These are phyloP conservation scores for Aspergillus candidus DNA, from an alignment of 2,329 filamentous ascomycete genomes.

Conservation along the genomic window DNA sequence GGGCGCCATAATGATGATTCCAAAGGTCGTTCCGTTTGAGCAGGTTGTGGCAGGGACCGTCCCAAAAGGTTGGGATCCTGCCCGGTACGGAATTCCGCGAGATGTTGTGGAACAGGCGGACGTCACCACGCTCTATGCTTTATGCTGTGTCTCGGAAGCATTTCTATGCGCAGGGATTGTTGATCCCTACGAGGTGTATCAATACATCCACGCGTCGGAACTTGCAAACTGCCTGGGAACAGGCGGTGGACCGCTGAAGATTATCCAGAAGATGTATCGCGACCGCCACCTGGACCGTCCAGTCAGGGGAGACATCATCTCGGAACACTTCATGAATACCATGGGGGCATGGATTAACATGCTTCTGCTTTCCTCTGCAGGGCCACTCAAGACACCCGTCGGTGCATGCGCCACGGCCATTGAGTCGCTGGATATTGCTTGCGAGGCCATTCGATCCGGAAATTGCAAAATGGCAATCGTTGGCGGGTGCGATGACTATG, in stretches of 20 bases:
- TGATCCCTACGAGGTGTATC: constrained; percentile 97
- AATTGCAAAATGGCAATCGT: constrained; percentile 94
- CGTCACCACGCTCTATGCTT: constrained; percentile 13
- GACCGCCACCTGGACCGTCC: constrained; percentile 75
- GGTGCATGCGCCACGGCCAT: constrained; percentile 94
- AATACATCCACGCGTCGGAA: constrained; percentile 94
- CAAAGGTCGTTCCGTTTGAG: constrained; percentile 13
- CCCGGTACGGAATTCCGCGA: constrained; percentile 87
- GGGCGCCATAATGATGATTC: constrained; percentile 75
- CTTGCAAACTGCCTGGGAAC: constrained; percentile 96
- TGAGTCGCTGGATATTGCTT: constrained; percentile 91
- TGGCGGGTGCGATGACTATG: constrained; percentile 95
- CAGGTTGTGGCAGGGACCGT: constrained; percentile 13
- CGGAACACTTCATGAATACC: constrained; percentile 99
- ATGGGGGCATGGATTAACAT: constrained; percentile 99
- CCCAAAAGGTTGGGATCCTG: constrained; percentile 90
- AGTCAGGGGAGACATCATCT: constrained; percentile 65
- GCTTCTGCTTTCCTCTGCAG: constrained; percentile 89
- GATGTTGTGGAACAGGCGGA: constrained; percentile 64
- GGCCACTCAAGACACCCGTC: constrained; percentile 94
- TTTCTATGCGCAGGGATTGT: constrained; percentile 87
- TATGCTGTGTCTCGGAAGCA: constrained; percentile 48
- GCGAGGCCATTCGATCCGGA: constrained; percentile 93
- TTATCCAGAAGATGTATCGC: constrained; percentile 92
- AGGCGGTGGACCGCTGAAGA: constrained; percentile 85